These are phyloP conservation scores for Calcarisporium arbuscula DNA, from an alignment of 2,329 filamentous ascomycete genomes.

Conservation along the genomic window DNA sequence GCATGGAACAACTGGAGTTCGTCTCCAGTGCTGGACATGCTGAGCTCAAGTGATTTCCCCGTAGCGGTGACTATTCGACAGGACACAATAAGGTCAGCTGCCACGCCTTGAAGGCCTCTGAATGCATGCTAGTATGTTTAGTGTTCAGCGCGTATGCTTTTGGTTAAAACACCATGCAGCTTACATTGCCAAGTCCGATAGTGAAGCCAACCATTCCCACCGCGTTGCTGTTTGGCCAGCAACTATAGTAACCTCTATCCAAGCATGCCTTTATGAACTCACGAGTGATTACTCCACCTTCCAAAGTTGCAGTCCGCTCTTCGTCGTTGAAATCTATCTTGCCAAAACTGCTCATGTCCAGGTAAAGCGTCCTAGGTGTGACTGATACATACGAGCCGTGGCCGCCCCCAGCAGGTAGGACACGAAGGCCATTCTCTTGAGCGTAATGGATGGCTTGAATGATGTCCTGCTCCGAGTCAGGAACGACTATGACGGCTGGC, in stretches of 20 bases:
- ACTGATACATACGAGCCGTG: constrained; percentile 26
- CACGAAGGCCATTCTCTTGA: constrained; percentile 17
- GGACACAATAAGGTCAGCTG: constrained; percentile 22
- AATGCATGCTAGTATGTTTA: too few relatives aligned
- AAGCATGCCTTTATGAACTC: constrained; percentile 18
- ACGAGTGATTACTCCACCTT: constrained; percentile 21
- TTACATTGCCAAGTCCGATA: constrained; percentile 21
- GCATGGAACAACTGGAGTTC: constrained; percentile 22
- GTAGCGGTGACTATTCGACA: constrained; percentile 20
- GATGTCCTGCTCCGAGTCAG: constrained; percentile 22
- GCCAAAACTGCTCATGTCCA: constrained; percentile 26
- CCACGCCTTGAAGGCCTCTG: constrained; percentile 25
- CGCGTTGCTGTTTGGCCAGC: constrained; percentile 18
- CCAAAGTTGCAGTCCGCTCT: constrained; percentile 17
- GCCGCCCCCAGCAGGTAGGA: constrained; percentile 22
- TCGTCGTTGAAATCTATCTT: constrained; percentile 20
- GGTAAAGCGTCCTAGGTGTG: constrained; percentile 20
- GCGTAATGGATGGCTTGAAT: constrained; percentile 19
- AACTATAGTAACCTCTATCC: constrained; percentile 23
- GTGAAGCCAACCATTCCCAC: constrained; percentile 21
- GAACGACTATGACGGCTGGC: constrained; percentile 22
- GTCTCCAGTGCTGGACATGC: constrained; percentile 11
- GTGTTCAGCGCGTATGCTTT: too few relatives aligned
- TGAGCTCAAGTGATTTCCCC: constrained; percentile 11
- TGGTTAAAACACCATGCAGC: too few relatives aligned